phyloP scores from a whole-genome alignment of 129 eudicot species.

The Arctium lappa region DNA sequence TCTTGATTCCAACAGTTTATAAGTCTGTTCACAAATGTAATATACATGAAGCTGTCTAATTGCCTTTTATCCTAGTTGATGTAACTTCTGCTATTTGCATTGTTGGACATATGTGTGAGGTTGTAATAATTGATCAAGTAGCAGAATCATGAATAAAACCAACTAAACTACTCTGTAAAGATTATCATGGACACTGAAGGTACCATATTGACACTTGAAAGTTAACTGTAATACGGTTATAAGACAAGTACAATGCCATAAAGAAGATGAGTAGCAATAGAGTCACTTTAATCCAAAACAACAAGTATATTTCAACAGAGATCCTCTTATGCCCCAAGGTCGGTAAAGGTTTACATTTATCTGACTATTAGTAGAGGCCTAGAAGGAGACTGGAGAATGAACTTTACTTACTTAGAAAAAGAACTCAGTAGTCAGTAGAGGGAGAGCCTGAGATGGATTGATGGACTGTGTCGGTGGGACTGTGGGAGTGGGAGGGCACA shows the following conservation, averaged over 20 bases:
- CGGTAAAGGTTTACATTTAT: neutral
- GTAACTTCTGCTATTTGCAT: neutral
- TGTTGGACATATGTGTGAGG: neutral
- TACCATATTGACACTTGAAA: neutral
- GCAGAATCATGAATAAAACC: constrained; percentile 1
- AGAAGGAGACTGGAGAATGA: too few relatives aligned
- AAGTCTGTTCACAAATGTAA: neutral
- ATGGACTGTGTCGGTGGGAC: too few relatives aligned
- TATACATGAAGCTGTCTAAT: neutral
- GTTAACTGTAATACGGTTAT: neutral
- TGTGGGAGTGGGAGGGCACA: too few relatives aligned
- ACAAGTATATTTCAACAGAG: neutral
- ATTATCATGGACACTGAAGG: neutral
- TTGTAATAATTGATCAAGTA: neutral
- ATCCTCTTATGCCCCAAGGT: neutral
- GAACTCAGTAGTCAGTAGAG: too few relatives aligned
- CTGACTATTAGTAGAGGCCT: too few relatives aligned
- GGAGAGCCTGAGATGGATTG: too few relatives aligned
- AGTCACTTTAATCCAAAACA: neutral
- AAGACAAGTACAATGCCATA: neutral
- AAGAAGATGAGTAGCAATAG: neutral
- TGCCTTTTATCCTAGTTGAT: neutral
- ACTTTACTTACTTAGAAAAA: too few relatives aligned
- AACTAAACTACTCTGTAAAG: neutral
- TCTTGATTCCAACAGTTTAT: constrained; percentile 28